Evolutionary conservation across 257 asterid genomes (phyloP), one percentile per base, ranked within the genome.

Genomic region (Nicotiana knightiana): DNA sequence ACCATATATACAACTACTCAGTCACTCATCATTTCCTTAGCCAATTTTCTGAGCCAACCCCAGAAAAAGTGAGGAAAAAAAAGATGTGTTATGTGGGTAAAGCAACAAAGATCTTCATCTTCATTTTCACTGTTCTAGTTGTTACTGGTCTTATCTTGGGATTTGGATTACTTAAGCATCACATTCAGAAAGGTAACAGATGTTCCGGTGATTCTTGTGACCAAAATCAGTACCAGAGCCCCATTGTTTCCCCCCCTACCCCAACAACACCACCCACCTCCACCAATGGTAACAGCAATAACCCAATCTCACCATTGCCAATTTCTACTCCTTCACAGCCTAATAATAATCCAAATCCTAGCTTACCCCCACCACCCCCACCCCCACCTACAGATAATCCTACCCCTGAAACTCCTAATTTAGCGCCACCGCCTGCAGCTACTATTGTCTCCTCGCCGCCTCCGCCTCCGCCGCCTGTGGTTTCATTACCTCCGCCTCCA

Each of bases 81-180:
- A 87, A 71, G 84, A 88, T 93, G 92, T 91, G 97, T 16, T 94
- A 91, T 85, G 91, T 94, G 35, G 98, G 98, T n/a, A 94, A 94
- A 85, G 98, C 98, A 17, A 94, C 98, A 77, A 94, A 94, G 93
- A 94, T 94, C 93, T 94, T 94, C 97, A 86, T 94, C 86, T 91
- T 94, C 93, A 90, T 94, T 2, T 88, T 92, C 77, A 87, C 93
- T 0, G 92, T 80, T 35, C 81, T 92, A 13, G 90, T 87, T 1
- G 86, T 94, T 24, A 87, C 91, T 57, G 97, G 93, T 9, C 89
- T 94, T 35, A 80, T 92, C 15, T 67, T 92, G 70, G 98, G 97
- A 70, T 90, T 93, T 21, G 88, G 89, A 43, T 64, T 93, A 7
- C 84, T 91, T 57, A 81, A 82, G 63, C 92, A 84, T 82, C 78